Percentiles rank a stretch among this genome's conserved stretches.
Evolutionary conservation across 345 rosid genomes (phyloP).

Genomic region (Lepidium africanum): DNA sequence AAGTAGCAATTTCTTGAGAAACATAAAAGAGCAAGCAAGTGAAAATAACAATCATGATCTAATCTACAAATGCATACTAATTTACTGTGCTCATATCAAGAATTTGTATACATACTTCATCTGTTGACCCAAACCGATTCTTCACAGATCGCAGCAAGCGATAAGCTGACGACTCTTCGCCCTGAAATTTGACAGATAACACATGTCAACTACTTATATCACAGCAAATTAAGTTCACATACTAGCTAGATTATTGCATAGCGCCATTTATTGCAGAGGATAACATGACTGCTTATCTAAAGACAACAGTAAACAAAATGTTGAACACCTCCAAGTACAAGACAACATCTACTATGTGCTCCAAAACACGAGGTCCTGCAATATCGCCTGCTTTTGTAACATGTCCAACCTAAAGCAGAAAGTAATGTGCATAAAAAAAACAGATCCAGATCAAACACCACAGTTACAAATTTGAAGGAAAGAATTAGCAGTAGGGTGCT

Average conservation of each 20-base stretch:
- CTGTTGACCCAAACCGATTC: conserved; percentile 90
- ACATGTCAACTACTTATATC: neutral
- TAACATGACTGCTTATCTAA: neutral
- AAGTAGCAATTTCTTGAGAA: neutral
- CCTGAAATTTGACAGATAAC: conserved; percentile 37
- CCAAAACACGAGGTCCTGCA: conserved; percentile 97
- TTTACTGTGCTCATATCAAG: neutral
- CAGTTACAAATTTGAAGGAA: neutral
- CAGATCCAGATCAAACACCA: neutral
- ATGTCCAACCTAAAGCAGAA: conserved; percentile 68
- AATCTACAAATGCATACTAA: neutral
- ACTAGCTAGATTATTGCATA: neutral
- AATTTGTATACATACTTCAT: conserved; percentile 54
- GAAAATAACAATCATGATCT: neutral
- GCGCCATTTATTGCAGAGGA: neutral
- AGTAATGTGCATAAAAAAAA: conserved; percentile 1
- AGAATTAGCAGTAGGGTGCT: neutral
- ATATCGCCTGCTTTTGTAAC: conserved; percentile 89
- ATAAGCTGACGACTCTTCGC: conserved; percentile 75
- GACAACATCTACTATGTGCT: conserved; percentile 97
- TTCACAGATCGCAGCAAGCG: conserved; percentile 91
- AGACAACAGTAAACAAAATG: conserved; percentile 21
- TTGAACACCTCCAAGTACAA: conserved; percentile 82
- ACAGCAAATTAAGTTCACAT: neutral
- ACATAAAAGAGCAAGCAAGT: neutral